These are phyloP conservation scores for Aspergillus puulaauensis DNA, from an alignment of 2,329 filamentous ascomycete genomes.

Conservation along the genomic window DNA sequence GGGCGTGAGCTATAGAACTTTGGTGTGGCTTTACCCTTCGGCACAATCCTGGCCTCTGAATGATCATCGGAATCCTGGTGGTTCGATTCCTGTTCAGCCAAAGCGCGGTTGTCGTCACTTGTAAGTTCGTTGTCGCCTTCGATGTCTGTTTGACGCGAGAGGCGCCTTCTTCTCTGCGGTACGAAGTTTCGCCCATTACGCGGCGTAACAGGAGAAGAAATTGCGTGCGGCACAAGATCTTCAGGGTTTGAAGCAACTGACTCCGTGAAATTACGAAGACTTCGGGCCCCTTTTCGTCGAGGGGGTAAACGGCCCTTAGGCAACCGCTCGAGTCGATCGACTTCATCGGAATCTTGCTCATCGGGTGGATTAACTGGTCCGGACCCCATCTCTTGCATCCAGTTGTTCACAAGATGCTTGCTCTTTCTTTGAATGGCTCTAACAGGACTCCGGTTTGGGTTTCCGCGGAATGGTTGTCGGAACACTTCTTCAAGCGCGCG, in stretches of 20 bases:
- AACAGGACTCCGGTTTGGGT: conserved; percentile 60
- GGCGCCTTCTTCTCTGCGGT: conserved; percentile 39
- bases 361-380: conserved; percentile 57
- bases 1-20: conserved; percentile 40
- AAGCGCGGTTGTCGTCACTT: conserved; percentile 70
- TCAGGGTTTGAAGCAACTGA: conserved; percentile 61
- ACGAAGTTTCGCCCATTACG: conserved; percentile 29
- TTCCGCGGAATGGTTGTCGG: conserved; percentile 64
- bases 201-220: conserved; percentile 36
- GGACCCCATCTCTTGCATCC: conserved; percentile 73
- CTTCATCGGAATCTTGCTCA: conserved; percentile 59
- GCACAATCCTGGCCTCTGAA: conserved; percentile 11
- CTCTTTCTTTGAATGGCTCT: conserved; percentile 65
- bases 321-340: conserved; percentile 58
- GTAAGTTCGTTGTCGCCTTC: conserved; percentile 90
- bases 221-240: conserved; percentile 39
- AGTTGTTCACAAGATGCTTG: conserved; percentile 78
- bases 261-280: conserved; percentile 49
- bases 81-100: conserved; percentile 21
- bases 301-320: conserved; percentile 52
- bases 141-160: conserved; percentile 69
- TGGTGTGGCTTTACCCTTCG: conserved; percentile 28
- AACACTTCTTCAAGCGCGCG: conserved; percentile 90
- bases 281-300: conserved; percentile 29
- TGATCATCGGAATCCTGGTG: conserved; percentile 19